Base-by-base conservation (phyloP, 2,329 filamentous ascomycete genomes). In the Pseudogymnoascus sp. region DNA sequence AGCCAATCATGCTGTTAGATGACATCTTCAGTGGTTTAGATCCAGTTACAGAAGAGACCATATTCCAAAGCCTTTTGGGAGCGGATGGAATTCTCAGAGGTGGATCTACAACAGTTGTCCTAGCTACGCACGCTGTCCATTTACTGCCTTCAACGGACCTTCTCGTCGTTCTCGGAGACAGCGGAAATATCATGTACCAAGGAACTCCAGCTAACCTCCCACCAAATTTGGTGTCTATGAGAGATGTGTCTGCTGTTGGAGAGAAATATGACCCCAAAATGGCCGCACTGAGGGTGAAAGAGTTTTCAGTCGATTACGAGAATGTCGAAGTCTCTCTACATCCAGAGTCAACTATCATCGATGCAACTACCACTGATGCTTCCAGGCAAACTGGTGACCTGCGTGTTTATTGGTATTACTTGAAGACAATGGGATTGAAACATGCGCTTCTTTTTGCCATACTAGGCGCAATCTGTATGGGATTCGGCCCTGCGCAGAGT, bases 101-200 rank as follows among this genome's bases (percentile, higher is more conserved):
- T 47, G 68, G 66, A 60, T 65, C 66, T 0, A 70, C 70, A 1
- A 75, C 75, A 0, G 65, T 73, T 0, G 25, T 77, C 2, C 66
- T 76, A 4, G 70, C 71, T 4, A 75, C 73, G 22, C 60, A 63
- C 28, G 30, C 62, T 12, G 43, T 53, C 28, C 47, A 53, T 53
- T 33, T 53, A 14, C 25, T 53, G 6, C 47, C 47, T 3, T 18
- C 47, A 7, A 14, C 61, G 6, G 62, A 64, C 47, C 33, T 62
- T 25, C 58, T 64, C 11, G 53, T 64, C 7, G 61, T 59, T 28
- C 58, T 64, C n/a, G 53, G 39, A 41, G 58, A 64, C 6, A 30
- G 50, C 8, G 62, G 62, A 20, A 28, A 18, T 25, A 41, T 62
- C 28, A 28, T n/a, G 9, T 53, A 64, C 15, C 61, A 64, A 37